Percentiles rank a stretch among this genome's conserved stretches.
These are phyloP conservation scores for Penicillium occitanis DNA, from an alignment of 2,329 filamentous ascomycete genomes.

Conservation along the genomic window DNA sequence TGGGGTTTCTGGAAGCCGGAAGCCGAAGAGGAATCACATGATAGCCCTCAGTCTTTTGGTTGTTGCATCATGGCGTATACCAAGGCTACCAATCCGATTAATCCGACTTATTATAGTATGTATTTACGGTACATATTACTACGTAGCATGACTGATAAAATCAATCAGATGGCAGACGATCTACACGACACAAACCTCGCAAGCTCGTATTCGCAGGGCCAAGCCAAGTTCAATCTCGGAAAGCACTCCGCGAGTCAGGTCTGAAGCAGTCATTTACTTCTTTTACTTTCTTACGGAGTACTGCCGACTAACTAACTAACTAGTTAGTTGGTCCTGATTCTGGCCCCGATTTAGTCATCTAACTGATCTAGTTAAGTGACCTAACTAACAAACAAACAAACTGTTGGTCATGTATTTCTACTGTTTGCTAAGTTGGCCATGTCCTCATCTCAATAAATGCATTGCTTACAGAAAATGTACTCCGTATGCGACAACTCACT, in stretches of 20 bases:
- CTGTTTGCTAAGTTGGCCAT: background rate
- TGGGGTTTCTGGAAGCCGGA: constrained; percentile 6
- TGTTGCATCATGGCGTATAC: background rate
- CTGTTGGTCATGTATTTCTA: background rate
- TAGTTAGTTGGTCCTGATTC: background rate
- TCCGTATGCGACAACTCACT: background rate
- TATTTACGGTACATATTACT: background rate
- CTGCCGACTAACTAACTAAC: background rate
- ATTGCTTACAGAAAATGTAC: background rate
- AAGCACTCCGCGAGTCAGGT: background rate
- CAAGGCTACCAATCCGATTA: background rate
- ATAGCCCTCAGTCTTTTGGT: background rate
- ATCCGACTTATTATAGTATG: background rate
- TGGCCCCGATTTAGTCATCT: background rate
- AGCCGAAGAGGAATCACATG: background rate
- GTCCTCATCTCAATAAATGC: background rate
- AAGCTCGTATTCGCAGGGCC: background rate
- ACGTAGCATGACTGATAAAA: background rate
- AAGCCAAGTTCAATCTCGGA: background rate
- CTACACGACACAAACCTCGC: background rate
- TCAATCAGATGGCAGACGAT: background rate
- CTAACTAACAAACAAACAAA: background rate
- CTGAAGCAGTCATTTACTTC: background rate
- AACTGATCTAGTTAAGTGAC: background rate
- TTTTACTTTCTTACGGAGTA: background rate